Evolutionary conservation across 73 alveolate genomes (phyloP).

Genomic region (Uronychia binucleata): DNA sequence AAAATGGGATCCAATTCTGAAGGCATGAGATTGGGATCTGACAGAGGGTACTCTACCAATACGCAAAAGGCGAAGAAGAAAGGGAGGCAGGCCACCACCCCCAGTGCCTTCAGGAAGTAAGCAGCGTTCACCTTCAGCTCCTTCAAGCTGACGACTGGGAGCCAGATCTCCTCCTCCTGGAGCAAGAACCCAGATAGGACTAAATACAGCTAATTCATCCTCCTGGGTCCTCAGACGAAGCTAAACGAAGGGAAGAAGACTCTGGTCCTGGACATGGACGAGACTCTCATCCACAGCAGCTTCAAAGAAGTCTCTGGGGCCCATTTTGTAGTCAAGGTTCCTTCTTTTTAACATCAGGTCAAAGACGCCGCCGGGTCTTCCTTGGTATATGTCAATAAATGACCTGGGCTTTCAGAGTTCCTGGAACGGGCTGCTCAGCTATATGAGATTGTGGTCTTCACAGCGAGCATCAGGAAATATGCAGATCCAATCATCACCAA

Average conservation of each 20-base stretch:
- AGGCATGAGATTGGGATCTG: too few species aligned
- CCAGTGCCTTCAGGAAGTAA: too few species aligned
- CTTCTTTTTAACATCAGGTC: conserved; percentile 36
- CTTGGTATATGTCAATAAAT: conserved; percentile 29
- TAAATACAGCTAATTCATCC: too few species aligned
- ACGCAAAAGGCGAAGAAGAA: too few species aligned
- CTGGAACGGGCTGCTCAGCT: conserved; percentile 23
- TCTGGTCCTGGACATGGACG: conserved; percentile 57
- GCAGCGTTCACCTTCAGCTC: too few species aligned
- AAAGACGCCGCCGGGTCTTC: not conserved
- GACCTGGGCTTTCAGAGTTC: conserved; percentile 56
- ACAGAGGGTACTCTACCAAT: too few species aligned
- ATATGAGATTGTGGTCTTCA: conserved; percentile 59
- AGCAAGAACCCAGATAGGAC: too few species aligned
- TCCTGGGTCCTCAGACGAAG: conserved; percentile 25
- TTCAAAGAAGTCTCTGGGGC: not conserved
- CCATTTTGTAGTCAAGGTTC: conserved; percentile 13
- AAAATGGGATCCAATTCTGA: too few species aligned
- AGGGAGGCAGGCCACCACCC: too few species aligned
- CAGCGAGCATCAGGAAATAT: conserved; percentile 56
- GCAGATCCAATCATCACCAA: conserved; percentile 45
- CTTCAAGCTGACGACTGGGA: too few species aligned
- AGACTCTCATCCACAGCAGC: conserved; percentile 39
- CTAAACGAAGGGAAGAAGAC: conserved; percentile 37
- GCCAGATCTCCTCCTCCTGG: too few species aligned